Percentiles rank a stretch among this genome's conserved stretches.
Evolutionary conservation across 371 early-diverging fungal genomes (phyloP).

Genomic region (Mortierella sp.): DNA sequence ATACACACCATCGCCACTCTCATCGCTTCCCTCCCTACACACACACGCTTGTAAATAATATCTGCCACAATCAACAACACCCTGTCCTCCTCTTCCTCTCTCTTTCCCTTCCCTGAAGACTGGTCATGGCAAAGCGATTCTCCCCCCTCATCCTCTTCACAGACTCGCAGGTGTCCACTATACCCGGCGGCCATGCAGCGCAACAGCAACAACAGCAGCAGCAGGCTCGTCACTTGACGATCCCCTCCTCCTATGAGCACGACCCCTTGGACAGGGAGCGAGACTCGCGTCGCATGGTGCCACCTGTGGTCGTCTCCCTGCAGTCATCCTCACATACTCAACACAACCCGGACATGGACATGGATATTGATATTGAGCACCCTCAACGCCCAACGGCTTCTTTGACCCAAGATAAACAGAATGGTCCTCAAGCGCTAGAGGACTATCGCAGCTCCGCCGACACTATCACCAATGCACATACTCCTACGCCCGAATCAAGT

Average conservation of each 20-base stretch:
- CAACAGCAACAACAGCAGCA: background rate
- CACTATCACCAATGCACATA: background rate
- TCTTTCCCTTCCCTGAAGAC: background rate
- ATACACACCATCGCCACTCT: constrained; percentile 1
- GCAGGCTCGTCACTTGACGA: background rate
- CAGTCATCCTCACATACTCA: background rate
- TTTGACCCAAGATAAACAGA: background rate
- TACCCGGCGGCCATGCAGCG: background rate
- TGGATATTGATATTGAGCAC: constrained; percentile 30
- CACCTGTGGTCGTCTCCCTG: background rate
- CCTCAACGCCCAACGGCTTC: background rate
- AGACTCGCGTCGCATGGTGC: background rate
- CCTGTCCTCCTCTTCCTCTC: background rate
- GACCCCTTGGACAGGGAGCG: background rate
- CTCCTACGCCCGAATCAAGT: background rate
- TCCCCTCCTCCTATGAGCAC: background rate
- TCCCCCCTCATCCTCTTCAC: constrained; percentile 24
- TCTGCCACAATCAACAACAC: background rate
- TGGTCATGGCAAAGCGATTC: constrained; percentile 18
- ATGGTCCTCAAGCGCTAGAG: constrained; percentile 14
- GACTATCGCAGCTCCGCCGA: background rate
- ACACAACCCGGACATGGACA: constrained; percentile 19
- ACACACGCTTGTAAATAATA: too few species aligned
- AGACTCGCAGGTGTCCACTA: constrained; percentile 13
- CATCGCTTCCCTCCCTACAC: constrained; percentile 1